Percentiles rank a stretch among this genome's conserved stretches.
phyloP scores from a whole-genome alignment of 768 basidiomycete genomes.

The Podaxis mareebaensis region DNA sequence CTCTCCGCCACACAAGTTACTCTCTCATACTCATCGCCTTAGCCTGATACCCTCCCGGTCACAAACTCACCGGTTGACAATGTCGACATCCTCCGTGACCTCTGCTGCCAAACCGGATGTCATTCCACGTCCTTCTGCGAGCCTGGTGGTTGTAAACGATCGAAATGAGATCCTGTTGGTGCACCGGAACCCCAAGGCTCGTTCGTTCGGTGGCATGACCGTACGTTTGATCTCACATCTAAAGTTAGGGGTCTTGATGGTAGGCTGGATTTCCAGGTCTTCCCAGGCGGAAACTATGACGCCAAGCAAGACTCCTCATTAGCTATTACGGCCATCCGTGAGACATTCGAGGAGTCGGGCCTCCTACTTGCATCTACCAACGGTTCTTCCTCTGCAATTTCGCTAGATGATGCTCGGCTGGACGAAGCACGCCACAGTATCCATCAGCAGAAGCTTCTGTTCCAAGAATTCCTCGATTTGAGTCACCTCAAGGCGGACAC shows the following conservation, averaged over 20 bases:
- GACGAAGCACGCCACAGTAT: slow-evolving; percentile 58
- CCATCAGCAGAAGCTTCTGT: slow-evolving; percentile 50
- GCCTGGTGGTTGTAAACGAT: slow-evolving; percentile 62
- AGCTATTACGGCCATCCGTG: slow-evolving; percentile 65
- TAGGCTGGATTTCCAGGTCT: slow-evolving; percentile 50
- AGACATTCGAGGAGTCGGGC: slow-evolving; percentile 79
- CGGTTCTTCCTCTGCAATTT: slow-evolving; percentile 12
- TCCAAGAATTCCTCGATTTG: slow-evolving; percentile 52
- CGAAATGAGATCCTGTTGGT: slow-evolving; percentile 72
- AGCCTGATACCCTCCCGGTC: neutral
- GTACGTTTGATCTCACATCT: slow-evolving; percentile 37
- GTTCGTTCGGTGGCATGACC: slow-evolving; percentile 66
- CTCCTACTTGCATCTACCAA: slow-evolving; percentile 48
- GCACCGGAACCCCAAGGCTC: slow-evolving; percentile 64
- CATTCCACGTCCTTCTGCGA: slow-evolving; percentile 63
- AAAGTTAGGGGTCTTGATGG: neutral
- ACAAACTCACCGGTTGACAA: neutral
- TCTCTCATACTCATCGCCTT: neutral
- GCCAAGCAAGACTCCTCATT: slow-evolving; percentile 56
- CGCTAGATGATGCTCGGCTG: slow-evolving; percentile 38
- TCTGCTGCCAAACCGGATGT: slow-evolving; percentile 5
- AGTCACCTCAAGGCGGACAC: slow-evolving; percentile 46
- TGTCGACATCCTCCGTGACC: slow-evolving; percentile 18
- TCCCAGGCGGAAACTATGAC: slow-evolving; percentile 76
- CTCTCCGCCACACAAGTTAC: neutral